Evolutionary conservation across 306 rosid species (phyloP), one percentile per base, ranked within the genome.

Genomic region (Ceratonia siliqua): DNA sequence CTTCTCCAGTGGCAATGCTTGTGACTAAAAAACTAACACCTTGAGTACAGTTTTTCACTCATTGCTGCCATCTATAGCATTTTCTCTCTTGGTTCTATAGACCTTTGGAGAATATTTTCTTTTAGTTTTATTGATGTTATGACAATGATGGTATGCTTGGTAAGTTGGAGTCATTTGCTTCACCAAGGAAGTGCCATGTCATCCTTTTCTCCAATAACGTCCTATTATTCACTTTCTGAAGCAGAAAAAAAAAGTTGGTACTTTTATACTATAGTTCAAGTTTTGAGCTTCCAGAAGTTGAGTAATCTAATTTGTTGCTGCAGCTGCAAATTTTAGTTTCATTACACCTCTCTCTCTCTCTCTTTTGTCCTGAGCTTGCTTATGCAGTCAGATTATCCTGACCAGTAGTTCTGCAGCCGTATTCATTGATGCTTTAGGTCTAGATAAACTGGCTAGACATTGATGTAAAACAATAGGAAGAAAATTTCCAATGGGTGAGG

Each of bases 381-480:
- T 27, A 73, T 7, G 32, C 55, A 28, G 35, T 25, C 49, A 46
- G 21, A 33, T 52, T 43, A 45, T 22, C 36, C 22, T 57, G 6
- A 2, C 52, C 27, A 22, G 71, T 36, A 17, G 20, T 35, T 66
- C 45, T 55, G 25, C 30, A 59, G 41, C 66, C 15, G n/a, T 59
- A 28, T n/a, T n/a, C 0, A n/a, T 2, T 36, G 3, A 46, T 45
- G 54, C 21, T 38, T 72, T 67, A 32, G 65, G 71, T 65, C 21
- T 36, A 9, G 74, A 33, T 38, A 24, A 24, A 13, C 17, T 65
- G 17, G 28, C 15, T 8, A 36, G 56, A 56, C 71, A 28, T 54
- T 43, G 45, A n/a, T 66, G 75, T 58, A 43, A 78, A 72, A 42
- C 27, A 20, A 32, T 52, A n/a, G 62, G 62, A 25, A 48, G 10